Base-by-base conservation (phyloP, 2,329 filamentous ascomycete genomes). In the Stagonosporopsis tanaceti region DNA sequence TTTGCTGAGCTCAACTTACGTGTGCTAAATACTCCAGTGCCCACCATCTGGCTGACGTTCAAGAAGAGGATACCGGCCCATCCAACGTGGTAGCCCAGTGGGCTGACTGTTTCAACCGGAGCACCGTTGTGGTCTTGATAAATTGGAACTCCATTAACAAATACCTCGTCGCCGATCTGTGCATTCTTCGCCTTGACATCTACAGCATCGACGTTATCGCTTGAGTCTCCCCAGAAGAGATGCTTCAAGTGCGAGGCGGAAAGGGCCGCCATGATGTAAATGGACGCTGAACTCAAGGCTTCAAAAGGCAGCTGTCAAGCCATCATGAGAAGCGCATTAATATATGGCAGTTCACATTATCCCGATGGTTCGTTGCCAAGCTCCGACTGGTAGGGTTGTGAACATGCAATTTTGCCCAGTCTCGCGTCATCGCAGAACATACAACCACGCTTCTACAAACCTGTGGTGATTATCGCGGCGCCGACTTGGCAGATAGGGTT, bases 41-140 rank as follows among this genome's bases (percentile, higher is more conserved):
- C 71, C 1, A 73, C 60, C 71, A 73, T 73, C 48, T 73, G 67
- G 15, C 62, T 65, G n/a, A 72, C 62, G 40, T 73, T 73, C 45
- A 72, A 56, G 25, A 72, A 72, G 4, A 73, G 42, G 20, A 73
- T 68, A 8, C 69, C 67, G 34, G 61, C 60, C 62, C 63, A 71
- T 14, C 68, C 67, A 27, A 73, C 70, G 47, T 72, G 69, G 47
- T 72, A 73, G 11, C 70, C 70, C 47, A 73, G 46, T 14, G 71
- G 71, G 44, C 66, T 69, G 27, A 69, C 50, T n/a, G 65, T 62
- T 45, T 73, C 71, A 4, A 73, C 65, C 2, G 70, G 70, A 11
- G 69, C 70, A 3, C 70, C 70, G 34, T 65, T 69, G 3, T 48
- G 67, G 61, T 73, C 70, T 44, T 73, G 69, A 25, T 64, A 68